Evolutionary conservation across 1,139 yeast species (phyloP), one percentile per base, ranked within the genome.

Genomic region (Sugiyamaella neomexicana): DNA sequence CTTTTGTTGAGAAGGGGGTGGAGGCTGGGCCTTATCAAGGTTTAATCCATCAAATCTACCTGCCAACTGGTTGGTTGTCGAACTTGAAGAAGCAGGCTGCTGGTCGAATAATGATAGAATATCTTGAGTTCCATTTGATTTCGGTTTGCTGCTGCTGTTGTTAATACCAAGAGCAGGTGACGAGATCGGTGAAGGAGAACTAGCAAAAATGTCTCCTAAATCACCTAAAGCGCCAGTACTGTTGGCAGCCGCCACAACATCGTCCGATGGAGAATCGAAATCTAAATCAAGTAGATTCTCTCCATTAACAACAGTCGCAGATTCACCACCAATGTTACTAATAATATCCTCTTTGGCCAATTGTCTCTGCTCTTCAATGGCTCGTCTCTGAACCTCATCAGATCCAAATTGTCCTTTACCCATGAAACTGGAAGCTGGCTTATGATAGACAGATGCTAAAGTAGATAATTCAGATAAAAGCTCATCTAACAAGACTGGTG

Each of bases 251-350:
- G 62, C 57, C 2, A 60, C 50, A 3, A 60, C 50, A 20, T 68
- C 79, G 1, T 66, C 74, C 9, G 38, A 44, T 1, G 49, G 45
- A 9, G 36, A 39, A 15, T 68, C 82, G 59, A 82, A 86, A 64
- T 88, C 97, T 62, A 93, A 83, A 68, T 93, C 97, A 50, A 93
- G 80, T 62, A 93, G 77, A 64, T 89, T 89, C 65, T 91, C 98
- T 46, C 86, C 85, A 64, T 86, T 84, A 41, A 70, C 70, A 25
- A 56, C 61, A 12, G 55, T 54, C 12, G 63, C 57, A 3, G 25
- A 20, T 17, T 58, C 58, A 4, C 60, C 56, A 29, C 73, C 75
- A 7, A 79, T 76, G 58, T 80, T 82, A 55, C 76, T 79, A 53
- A 85, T 82, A 55, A 86, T 83, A 65, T 89, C 97, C 58, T 82